phyloP scores from a whole-genome alignment of 257 asterid genomes.

The Gynochthodes officinalis region DNA sequence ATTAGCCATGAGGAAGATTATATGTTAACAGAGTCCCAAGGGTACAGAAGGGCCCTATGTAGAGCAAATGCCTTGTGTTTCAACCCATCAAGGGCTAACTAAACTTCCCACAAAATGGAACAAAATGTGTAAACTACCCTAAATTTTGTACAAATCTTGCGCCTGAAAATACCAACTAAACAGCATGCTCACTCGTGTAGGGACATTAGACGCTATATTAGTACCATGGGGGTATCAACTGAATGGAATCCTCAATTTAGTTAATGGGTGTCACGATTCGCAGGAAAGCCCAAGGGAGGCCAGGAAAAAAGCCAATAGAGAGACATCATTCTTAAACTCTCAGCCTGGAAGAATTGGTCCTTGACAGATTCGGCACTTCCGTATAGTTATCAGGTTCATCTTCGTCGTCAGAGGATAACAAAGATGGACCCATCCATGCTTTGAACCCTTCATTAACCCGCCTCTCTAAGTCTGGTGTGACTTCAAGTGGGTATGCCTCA shows the following conservation, averaged over 20 bases:
- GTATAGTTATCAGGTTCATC: constrained; percentile 72
- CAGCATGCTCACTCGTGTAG: background rate
- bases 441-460: constrained; percentile 82
- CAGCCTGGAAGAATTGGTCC: constrained; percentile 48
- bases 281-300: background rate
- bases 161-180: background rate
- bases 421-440: constrained; percentile 96
- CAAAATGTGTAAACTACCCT: constrained; percentile 4
- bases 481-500: constrained; percentile 64
- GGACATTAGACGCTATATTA: background rate
- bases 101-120: background rate
- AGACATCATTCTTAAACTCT: constrained; percentile 38
- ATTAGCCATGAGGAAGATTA: background rate
- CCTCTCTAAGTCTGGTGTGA: constrained; percentile 80
- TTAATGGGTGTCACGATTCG: background rate
- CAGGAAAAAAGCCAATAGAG: background rate
- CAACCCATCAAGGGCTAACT: background rate
- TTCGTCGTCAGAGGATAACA: constrained; percentile 83
- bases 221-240: background rate
- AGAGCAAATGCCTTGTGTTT: background rate
- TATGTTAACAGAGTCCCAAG: background rate
- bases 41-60: too few relatives aligned
- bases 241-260: background rate
- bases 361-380: constrained; percentile 42
- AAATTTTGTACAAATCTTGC: constrained; percentile 17